These are phyloP conservation scores for Pichia sp. DNA, from an alignment of 1,139 yeast species.

Conservation along the genomic window DNA sequence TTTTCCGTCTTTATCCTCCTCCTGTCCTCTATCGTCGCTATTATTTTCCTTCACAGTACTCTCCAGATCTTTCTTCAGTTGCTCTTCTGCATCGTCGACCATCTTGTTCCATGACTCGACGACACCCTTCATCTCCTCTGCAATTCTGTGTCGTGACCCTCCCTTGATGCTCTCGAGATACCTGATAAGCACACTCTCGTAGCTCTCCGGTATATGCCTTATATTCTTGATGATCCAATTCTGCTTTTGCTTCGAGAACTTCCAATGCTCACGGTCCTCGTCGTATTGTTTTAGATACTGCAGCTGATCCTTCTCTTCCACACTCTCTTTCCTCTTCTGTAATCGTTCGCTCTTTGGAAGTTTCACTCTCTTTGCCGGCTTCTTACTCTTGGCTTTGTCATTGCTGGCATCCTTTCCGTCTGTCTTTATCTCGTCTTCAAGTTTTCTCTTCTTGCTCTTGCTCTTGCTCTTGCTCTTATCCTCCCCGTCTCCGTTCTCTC, in stretches of 20 bases:
- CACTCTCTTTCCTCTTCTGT: constrained; percentile 73
- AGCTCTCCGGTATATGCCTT: constrained; percentile 50
- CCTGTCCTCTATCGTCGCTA: constrained; percentile 23
- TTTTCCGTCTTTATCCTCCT: constrained; percentile 13
- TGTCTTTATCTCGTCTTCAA: constrained; percentile 26
- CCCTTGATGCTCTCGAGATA: constrained; percentile 75
- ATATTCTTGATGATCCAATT: constrained; percentile 83
- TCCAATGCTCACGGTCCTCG: constrained; percentile 67
- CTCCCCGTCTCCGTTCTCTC: constrained; percentile 26
- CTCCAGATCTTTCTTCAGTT: constrained; percentile 30
- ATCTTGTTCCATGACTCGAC: constrained; percentile 56
- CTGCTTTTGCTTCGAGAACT: constrained; percentile 90
- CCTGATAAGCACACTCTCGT: constrained; percentile 48
- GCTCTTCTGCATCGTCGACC: constrained; percentile 41
- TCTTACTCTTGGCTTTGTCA: constrained; percentile 37
- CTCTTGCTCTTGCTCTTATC: constrained; percentile 44
- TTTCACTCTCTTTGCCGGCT: constrained; percentile 71
- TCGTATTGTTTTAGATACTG: constrained; percentile 66
- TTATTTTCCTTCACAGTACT: constrained; percentile 14
- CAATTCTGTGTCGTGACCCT: constrained; percentile 58
- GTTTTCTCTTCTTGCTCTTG: constrained; percentile 35
- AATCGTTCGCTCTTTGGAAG: constrained; percentile 50
- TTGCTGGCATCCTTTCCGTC: constrained; percentile 33
- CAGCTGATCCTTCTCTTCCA: constrained; percentile 64
- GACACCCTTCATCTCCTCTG: constrained; percentile 47